Evolutionary conservation across 1,139 yeast species (phyloP), one percentile per base, ranked within the genome.

Genomic region (Nakaseomyces nivariensis): DNA sequence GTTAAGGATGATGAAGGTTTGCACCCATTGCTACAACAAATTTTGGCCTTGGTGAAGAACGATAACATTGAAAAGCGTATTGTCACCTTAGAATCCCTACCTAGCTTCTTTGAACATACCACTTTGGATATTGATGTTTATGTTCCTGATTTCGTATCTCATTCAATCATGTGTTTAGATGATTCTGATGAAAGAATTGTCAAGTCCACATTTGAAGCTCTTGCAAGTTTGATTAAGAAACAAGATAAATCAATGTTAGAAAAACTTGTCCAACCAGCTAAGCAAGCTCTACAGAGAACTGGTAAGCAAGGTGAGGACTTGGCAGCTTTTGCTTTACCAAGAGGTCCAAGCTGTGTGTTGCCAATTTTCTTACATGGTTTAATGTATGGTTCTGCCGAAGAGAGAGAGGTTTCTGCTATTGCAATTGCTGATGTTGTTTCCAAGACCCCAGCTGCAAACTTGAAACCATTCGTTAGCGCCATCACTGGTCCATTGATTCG

Each of bases 401-500:
- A 85, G 63, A 82, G 90, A 68, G 97, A 90, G 67, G 71, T 74
- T 32, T 79, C 97, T 34, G 97, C 98, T 0, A 70, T 82, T 61
- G 97, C 89, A 54, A 87, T 94, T 64, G 95, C 96, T 8, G 94
- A 85, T 61, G 72, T 92, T 54, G 85, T 90, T 51, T 86, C 83
- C 48, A 82, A 89, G 63, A 87, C 97, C 0, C 95, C 96, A 36
- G 81, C 94, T 5, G 79, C 77, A 33, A 77, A 78, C 58, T 78
- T 94, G 68, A 86, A 82, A 67, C 88, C 96, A 40, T 86, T 83
- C 68, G 96, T 95, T 27, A 92, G 98, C 9, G 82, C 82, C 43
- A 87, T 94, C 57, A 90, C 97, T 37, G 99, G 99, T 70, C 98
- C 98, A 46, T 77, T 94, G 65, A 94, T 94, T 70, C 88, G 99